Conservation (phyloP, 2,329 filamentous ascomycete genomes). For the Colletotrichum destructivum region DNA sequence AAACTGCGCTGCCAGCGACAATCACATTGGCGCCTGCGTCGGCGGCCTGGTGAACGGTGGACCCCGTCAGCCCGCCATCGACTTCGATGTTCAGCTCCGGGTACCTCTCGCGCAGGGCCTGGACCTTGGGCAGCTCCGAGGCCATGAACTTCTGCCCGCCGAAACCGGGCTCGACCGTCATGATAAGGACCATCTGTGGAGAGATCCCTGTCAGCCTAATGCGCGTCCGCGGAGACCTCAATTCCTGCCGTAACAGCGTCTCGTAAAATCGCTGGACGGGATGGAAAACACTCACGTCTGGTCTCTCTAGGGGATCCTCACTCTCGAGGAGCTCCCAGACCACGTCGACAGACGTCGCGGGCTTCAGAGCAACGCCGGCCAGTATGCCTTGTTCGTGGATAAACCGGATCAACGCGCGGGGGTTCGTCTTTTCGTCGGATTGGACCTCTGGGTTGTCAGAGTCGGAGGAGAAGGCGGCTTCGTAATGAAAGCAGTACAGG, state of each 20-base stretch:
- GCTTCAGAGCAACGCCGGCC: conserved; percentile 96
- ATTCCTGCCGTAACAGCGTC: background rate
- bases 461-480: conserved; percentile 91
- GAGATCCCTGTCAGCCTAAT: conserved; percentile 14
- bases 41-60: conserved; percentile 93
- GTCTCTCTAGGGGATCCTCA: conserved; percentile 79
- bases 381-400: conserved; percentile 92
- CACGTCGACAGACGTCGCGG: conserved; percentile 90
- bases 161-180: conserved; percentile 98
- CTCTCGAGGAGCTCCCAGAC: conserved; percentile 91
- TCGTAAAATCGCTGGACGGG: background rate
- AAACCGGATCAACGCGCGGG: conserved; percentile 87
- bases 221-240: conserved; percentile 13
- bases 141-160: conserved; percentile 99
- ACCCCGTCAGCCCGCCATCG: conserved; percentile 89
- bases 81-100: conserved; percentile 97
- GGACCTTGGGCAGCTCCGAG: conserved; percentile 93
- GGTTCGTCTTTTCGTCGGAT: conserved; percentile 81
- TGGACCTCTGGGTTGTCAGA: conserved; percentile 83
- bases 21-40: conserved; percentile 98
- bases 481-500: conserved; percentile 99
- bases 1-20: conserved; percentile 95
- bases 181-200: conserved; percentile 89
- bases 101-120: conserved; percentile 85
- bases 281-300: conserved; percentile 79